phyloP scores from a whole-genome alignment of 2,329 filamentous ascomycete species.

The Sordariomycetes sp. region DNA sequence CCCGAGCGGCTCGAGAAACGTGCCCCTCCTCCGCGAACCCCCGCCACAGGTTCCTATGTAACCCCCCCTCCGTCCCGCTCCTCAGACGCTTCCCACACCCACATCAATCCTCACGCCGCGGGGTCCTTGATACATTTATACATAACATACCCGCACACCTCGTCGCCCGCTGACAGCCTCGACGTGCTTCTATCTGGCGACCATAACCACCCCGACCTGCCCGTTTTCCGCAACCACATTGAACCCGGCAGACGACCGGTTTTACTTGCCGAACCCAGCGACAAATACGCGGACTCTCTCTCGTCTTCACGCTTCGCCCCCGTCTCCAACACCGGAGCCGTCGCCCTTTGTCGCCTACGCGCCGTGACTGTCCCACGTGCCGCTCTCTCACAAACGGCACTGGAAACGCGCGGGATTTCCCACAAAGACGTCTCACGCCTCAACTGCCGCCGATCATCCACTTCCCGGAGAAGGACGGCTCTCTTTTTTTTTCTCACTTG shows the following conservation, averaged over 20 bases:
- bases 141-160: not conserved
- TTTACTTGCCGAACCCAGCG: no score
- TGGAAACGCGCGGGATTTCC: not conserved
- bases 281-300: no score
- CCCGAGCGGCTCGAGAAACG: conserved; percentile 5
- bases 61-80: not conserved
- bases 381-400: not conserved
- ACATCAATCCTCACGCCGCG: not conserved
- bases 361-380: not conserved
- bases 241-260: no score
- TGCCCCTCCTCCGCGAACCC: conserved; percentile 1
- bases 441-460: conserved; percentile 1
- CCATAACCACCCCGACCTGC: not conserved
- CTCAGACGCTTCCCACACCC: not conserved
- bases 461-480: not conserved
- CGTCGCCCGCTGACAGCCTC: not conserved
- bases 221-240: no score
- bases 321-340: not conserved
- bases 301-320: not conserved
- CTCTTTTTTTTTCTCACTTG: not conserved
- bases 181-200: not conserved
- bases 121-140: not conserved
- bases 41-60: not conserved
- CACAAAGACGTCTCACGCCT: conserved; percentile 1
- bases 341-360: not conserved